Base-by-base conservation (phyloP, 768 basidiomycete species). In the Russula foetens region DNA sequence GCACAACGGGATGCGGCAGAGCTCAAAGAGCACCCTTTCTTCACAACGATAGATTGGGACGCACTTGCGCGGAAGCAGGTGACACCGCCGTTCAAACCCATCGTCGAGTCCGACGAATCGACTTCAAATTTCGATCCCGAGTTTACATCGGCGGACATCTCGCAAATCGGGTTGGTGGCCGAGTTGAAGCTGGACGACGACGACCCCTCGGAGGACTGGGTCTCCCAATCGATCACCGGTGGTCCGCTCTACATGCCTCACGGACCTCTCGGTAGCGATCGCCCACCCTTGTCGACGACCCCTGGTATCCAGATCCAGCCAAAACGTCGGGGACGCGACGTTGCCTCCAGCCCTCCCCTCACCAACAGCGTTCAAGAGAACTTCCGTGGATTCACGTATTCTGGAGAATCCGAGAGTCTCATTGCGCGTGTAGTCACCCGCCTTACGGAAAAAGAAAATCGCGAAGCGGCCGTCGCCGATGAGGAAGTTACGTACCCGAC, bases 61-160 rank as follows among this genome's bases (percentile, higher is more conserved):
- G 87, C 90, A 0, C 81, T 99, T 41, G 83, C 86, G 24, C 79
- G 78, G 64, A 95, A 96, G 70, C 90, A 96, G 70, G 84, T 94
- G 47, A 92, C 94, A 0, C 96, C 97, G 4, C 97, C 97, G 1
- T 99, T 98, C 81, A 98, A 98, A 71, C 97, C 97, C 24, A 80
- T 88, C 62, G 97, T 99, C 64, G 95, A 98, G 74, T 96, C 92
- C 19, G 97, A 99, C 77, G 97, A 99, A 74, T 92, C 89, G 17
- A 93, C 92, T n/a, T 85, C 86, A 65, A 98, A 98, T 77, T 99
- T 99, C 70, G 97, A 99, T 71, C 92, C 93, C 29, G 94, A 98
- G 75, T 99, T 99, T 74, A 99, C 97, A 4, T 81, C 84, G 26
- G 88, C 92, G n/a, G 89, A 96, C 71, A 79, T 98, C 53, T 81